A percentile compares a stretch with the other conserved stretches of the same genome.
Evolutionary conservation across 1,284 basidiomycete genomes (phyloP).

Genomic region (Apiotrichum laibachii): DNA sequence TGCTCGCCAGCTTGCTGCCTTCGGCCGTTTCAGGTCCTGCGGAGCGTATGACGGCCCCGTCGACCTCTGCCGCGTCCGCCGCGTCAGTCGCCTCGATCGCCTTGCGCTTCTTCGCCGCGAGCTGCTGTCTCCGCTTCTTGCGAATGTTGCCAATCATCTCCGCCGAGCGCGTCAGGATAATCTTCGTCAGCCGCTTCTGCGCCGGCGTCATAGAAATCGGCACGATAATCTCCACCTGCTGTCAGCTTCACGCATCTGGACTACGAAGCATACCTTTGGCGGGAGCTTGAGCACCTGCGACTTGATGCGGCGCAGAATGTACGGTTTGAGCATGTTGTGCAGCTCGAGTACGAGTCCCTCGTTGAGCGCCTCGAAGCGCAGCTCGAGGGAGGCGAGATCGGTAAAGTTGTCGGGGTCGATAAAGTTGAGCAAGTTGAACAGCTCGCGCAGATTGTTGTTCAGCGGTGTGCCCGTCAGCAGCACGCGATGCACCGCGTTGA

Average conservation of each 20-base stretch:
- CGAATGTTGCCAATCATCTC: slow-evolving; percentile 33
- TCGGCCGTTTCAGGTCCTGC: background rate
- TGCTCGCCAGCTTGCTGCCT: background rate
- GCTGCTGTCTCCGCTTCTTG: slow-evolving; percentile 24
- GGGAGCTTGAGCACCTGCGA: slow-evolving; percentile 88
- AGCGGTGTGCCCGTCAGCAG: slow-evolving; percentile 95
- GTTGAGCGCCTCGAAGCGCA: slow-evolving; percentile 66
- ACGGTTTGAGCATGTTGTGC: slow-evolving; percentile 74
- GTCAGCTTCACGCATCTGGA: slow-evolving; percentile 65
- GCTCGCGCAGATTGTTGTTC: slow-evolving; percentile 92
- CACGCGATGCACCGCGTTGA: slow-evolving; percentile 75
- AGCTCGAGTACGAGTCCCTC: slow-evolving; percentile 75
- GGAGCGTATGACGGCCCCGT: background rate
- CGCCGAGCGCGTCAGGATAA: slow-evolving; percentile 58
- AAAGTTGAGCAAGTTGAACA: slow-evolving; percentile 94
- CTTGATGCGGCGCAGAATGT: slow-evolving; percentile 90
- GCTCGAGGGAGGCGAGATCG: slow-evolving; percentile 63
- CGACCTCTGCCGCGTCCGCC: slow-evolving; percentile 3
- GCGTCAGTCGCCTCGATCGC: background rate
- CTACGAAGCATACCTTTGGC: slow-evolving; percentile 74
- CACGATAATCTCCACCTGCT: slow-evolving; percentile 64
- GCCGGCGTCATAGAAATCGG: slow-evolving; percentile 84
- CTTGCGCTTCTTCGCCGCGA: background rate
- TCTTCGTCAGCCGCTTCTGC: slow-evolving; percentile 85
- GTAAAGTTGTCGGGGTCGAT: slow-evolving; percentile 67